A percentile compares a stretch with the other conserved stretches of the same genome.
Evolutionary conservation across 768 basidiomycete species (phyloP).

Genomic region (Hericium rajendrae): DNA sequence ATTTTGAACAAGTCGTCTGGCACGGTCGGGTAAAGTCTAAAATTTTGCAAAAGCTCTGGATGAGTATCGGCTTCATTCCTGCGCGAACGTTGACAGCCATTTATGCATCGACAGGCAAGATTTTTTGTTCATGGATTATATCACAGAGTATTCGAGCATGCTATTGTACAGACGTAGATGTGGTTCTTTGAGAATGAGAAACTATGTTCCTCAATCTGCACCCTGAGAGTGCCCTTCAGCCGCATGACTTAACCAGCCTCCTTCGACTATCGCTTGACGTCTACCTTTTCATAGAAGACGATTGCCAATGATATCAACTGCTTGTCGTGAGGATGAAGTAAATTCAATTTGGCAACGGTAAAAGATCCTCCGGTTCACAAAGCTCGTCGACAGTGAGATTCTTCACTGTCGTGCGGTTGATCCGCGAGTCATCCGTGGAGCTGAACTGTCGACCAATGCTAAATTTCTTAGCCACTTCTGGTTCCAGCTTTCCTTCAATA

Average conservation of each 20-base stretch:
- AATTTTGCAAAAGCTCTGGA: too few relatives aligned
- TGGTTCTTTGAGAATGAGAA: neutral
- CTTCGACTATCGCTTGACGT: too few relatives aligned
- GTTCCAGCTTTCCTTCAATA: constrained; percentile 53
- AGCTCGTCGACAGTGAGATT: neutral
- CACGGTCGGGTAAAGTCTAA: too few relatives aligned
- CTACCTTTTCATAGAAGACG: too few relatives aligned
- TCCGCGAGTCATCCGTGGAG: constrained; percentile 26
- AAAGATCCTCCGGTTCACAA: neutral
- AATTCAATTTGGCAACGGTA: neutral
- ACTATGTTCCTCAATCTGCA: neutral
- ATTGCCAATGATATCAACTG: too few relatives aligned
- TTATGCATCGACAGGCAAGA: neutral
- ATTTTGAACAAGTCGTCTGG: too few relatives aligned
- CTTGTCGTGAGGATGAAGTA: neutral
- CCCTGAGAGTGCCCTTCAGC: too few relatives aligned
- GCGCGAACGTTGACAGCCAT: neutral
- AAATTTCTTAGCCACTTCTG: constrained; percentile 48
- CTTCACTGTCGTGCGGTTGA: neutral
- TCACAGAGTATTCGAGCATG: too few relatives aligned
- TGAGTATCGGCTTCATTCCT: neutral
- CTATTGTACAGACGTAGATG: neutral
- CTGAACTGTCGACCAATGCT: constrained; percentile 39
- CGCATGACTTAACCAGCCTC: too few relatives aligned
- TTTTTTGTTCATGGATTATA: too few relatives aligned